Evolutionary conservation across 768 basidiomycete species (phyloP), one percentile per base, ranked within the genome.

Genomic region (Naganishia antarctica): DNA sequence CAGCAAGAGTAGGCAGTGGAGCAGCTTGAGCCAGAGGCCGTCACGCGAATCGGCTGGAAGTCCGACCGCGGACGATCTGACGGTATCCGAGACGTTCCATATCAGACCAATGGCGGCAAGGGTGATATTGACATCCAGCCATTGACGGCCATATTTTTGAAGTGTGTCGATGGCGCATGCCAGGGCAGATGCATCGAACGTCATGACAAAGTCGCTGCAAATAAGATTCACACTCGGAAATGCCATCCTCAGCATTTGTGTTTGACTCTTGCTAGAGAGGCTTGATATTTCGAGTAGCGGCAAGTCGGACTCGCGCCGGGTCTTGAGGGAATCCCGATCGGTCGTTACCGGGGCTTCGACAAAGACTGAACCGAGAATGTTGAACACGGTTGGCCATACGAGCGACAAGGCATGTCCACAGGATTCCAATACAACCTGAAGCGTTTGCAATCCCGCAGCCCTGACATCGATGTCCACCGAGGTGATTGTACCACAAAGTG

Each of bases 1-100:
- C 1, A 97, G 80, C 0, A 86, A 86, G 3, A 93, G 82, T 2
- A 97, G 84, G 75, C 92, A 89, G 6, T 86, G 80, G 2, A 98
- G 80, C 5, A 97, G 83, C 77, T 86, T 88, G 85, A 96, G 90
- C 94, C 94, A 99, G n/a, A 97, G 78, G 1, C 71, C 86, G 84
- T 0, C 85, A 83, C 63, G 82, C 79, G 18, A 71, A 77, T 13
- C 29, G 53, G 44, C 40, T 23, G 46, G 82, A 82, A 69, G 86
- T 86, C 23, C 89, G 83, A 73, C 90, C 88, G 45, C 50, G 7
- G 87, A 84, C 26, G 25, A 60, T 71, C 94, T 91, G 37, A 98
- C 90, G 0, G 90, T 88, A 73, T 99, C 94, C 0, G 93, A 96
- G 0, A 99, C 89, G 66, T 89, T 88, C 94, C 94, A 98, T 4